Evolutionary conservation across 1,284 basidiomycete genomes (phyloP).

Genomic region (Trichosporon faecale): DNA sequence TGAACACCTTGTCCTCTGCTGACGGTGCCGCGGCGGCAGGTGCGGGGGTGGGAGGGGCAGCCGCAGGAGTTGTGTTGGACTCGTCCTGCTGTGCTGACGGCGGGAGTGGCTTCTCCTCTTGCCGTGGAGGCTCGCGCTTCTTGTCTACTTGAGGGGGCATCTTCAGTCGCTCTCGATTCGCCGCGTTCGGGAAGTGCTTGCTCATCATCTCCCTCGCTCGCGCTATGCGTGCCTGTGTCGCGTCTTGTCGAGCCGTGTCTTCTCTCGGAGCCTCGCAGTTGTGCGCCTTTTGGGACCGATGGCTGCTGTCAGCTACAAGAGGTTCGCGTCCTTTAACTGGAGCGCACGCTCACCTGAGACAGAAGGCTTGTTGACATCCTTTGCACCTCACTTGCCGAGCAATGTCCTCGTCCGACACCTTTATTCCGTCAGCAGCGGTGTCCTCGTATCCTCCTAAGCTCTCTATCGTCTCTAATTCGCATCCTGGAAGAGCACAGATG

Average conservation of each 20-base stretch:
- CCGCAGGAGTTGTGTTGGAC: neutral
- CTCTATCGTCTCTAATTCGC: slow-evolving; percentile 39
- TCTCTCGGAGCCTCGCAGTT: slow-evolving; percentile 33
- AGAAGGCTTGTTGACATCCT: slow-evolving; percentile 38
- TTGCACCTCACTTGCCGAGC: slow-evolving; percentile 38
- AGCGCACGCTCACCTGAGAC: slow-evolving; percentile 32
- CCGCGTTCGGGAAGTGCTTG: neutral
- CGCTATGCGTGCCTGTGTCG: slow-evolving; percentile 25
- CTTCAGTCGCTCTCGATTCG: slow-evolving; percentile 13
- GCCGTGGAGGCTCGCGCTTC: slow-evolving; percentile 2
- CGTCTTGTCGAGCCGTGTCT: slow-evolving; percentile 34
- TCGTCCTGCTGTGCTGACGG: neutral
- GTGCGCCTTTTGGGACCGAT: slow-evolving; percentile 35
- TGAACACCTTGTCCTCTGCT: slow-evolving; percentile 36
- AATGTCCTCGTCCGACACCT: slow-evolving; percentile 21
- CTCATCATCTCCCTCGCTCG: slow-evolving; percentile 36
- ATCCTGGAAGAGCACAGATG: slow-evolving; percentile 30
- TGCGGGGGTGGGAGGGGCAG: neutral
- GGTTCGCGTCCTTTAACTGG: neutral
- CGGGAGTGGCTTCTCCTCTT: neutral
- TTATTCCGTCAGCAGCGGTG: slow-evolving; percentile 4
- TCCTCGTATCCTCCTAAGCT: slow-evolving; percentile 32
- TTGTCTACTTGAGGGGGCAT: slow-evolving; percentile 33
- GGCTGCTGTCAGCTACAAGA: slow-evolving; percentile 22
- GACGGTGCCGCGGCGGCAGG: neutral